Evolutionary conservation across 345 rosid species (phyloP), one percentile per base, ranked within the genome.

Genomic region (Pistacia atlantica): DNA sequence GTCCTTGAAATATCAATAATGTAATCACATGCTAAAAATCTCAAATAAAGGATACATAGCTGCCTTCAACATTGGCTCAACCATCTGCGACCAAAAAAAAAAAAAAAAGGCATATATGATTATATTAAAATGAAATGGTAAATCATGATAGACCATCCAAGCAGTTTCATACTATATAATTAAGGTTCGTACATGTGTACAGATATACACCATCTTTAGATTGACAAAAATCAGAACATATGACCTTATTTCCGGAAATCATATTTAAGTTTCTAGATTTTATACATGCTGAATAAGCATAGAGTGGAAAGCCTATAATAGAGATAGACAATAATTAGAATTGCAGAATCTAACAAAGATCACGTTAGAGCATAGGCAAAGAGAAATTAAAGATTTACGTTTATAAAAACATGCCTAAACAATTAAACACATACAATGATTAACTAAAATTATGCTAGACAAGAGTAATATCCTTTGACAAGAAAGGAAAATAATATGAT

Each of bases 51-150:
- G 91, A 84, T 87, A 93, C 97, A 64, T 81, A 65, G 99, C 99
- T 58, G 97, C 97, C 86, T 88, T 92, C 77, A 96, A 76, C 81
- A 96, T 92, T 20, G 97, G 94, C 80, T 93, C 97, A 74, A 89
- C 91, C 90, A 94, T 91, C 99, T 93, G 95, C 83, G 86, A 77
- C 59, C 76, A 56, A 78, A 62, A 31, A 84, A 67, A 76, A 25
- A 31, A 84, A 67, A 76, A 25, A 67, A 25, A 25, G 25, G 62
- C 48, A 70, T 14, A 59, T 33, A 80, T 59, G 37, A 28, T 61
- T 57, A 37, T n/a, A 45, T 42, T 35, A 12, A 18, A 67, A 11
- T 11, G 37, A 46, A 48, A 67, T n/a, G 12, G 8, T 45, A 45
- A 45, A 20, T 20, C 61, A 64, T 14, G 12, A 14, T 8, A 37